phyloP scores from a whole-genome alignment of 1,284 basidiomycete genomes.

The Austropuccinia psidii region DNA sequence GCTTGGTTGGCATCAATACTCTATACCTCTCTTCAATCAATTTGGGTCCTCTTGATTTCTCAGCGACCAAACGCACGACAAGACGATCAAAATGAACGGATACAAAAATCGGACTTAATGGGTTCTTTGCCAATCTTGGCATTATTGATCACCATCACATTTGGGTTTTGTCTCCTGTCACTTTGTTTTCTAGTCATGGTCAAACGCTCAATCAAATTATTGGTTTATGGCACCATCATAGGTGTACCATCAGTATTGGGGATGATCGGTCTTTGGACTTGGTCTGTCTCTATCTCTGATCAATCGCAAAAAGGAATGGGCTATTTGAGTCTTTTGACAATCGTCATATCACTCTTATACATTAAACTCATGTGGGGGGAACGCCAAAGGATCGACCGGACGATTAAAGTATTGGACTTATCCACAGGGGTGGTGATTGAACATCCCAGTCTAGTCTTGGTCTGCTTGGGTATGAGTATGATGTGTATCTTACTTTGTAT shows the following conservation, averaged over 20 bases:
- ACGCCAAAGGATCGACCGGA: constrained; percentile 11
- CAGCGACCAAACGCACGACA: not conserved
- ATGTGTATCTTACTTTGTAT: constrained; percentile 20
- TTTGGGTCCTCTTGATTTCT: constrained; percentile 1
- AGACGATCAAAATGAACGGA: not conserved
- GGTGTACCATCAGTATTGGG: constrained; percentile 21
- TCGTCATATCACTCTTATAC: not conserved
- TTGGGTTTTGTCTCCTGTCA: constrained; percentile 13
- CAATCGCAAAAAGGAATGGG: constrained; percentile 3
- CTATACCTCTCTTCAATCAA: constrained; percentile 17
- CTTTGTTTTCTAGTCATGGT: constrained; percentile 18
- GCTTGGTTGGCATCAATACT: constrained; percentile 24
- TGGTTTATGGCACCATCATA: constrained; percentile 25
- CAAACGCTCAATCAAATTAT: constrained; percentile 14
- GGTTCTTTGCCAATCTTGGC: constrained; percentile 18
- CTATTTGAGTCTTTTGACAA: constrained; percentile 4
- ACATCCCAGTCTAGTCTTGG: constrained; percentile 32
- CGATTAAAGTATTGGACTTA: constrained; percentile 20
- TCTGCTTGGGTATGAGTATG: constrained; percentile 17
- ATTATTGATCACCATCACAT: constrained; percentile 15
- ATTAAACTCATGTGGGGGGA: constrained; percentile 14
- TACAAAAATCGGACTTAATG: not conserved
- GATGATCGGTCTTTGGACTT: constrained; percentile 27
- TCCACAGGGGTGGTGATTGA: constrained; percentile 7
- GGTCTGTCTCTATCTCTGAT: constrained; percentile 28